Conservation (phyloP, 306 rosid species). For the Leucaena leucocephala region DNA sequence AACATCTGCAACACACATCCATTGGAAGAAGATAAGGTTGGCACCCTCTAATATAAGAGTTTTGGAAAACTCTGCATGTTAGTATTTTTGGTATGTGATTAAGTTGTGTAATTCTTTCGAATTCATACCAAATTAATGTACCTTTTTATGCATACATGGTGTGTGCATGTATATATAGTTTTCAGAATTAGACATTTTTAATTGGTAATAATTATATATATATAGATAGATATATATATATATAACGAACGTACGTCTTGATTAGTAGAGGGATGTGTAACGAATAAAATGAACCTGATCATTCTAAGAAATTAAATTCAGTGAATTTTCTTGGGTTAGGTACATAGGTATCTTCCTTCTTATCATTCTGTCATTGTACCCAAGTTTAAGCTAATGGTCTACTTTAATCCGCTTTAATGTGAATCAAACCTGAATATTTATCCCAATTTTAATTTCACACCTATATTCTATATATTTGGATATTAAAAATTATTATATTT, state of each 20-base stretch:
- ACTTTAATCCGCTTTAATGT: background rate
- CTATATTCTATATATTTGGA: background rate
- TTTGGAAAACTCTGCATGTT: constrained; percentile 14
- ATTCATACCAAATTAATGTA: background rate
- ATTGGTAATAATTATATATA: background rate
- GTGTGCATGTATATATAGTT: background rate
- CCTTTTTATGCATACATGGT: background rate
- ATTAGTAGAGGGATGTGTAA: too few species aligned
- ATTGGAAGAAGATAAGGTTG: constrained; percentile 9
- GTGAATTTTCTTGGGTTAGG: background rate
- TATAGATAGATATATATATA: too few species aligned
- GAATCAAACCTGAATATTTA: background rate
- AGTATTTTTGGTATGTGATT: background rate
- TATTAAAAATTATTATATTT: background rate
- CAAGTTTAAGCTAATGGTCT: background rate
- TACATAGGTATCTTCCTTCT: constrained; percentile 6
- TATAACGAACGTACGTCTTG: too few species aligned
- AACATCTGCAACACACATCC: constrained; percentile 34
- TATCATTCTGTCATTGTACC: background rate
- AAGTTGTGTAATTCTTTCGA: background rate
- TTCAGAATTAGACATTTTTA: background rate
- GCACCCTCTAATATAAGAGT: background rate
- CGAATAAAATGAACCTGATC: background rate
- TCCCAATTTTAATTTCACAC: background rate
- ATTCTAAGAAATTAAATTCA: background rate